phyloP scores from a whole-genome alignment of 139 green algal genomes.

The Picochlorum sp. region DNA sequence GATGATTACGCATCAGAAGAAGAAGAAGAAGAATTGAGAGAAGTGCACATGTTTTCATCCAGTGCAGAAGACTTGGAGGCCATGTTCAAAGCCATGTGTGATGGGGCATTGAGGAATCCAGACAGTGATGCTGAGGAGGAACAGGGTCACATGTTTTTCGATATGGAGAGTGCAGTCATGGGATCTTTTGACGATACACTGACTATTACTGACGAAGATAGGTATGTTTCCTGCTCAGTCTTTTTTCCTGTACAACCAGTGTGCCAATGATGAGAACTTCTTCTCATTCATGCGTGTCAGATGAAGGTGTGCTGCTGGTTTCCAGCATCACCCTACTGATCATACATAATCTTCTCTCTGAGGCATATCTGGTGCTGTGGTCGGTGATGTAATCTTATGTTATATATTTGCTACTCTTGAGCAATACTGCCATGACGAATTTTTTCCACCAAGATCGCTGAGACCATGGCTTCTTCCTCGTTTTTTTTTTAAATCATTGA shows the following conservation, averaged over 20 bases:
- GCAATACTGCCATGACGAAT: constrained; percentile 17
- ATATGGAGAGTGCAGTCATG: constrained; percentile 12
- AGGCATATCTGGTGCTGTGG: constrained; percentile 5
- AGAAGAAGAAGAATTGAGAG: neutral
- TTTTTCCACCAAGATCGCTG: constrained; percentile 36
- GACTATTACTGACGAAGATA: constrained; percentile 10
- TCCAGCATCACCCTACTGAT: constrained; percentile 6
- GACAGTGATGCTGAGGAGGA: constrained; percentile 14
- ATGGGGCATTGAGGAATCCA: constrained; percentile 31
- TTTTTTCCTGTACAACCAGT: neutral
- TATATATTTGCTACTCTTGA: constrained; percentile 39
- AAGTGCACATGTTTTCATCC: constrained; percentile 9
- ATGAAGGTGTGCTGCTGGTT: constrained; percentile 16
- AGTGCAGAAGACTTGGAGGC: constrained; percentile 18
- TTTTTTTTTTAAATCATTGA: neutral
- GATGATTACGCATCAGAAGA: constrained; percentile 3
- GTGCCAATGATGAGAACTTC: constrained; percentile 27
- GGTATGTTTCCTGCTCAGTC: neutral
- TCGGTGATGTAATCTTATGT: neutral
- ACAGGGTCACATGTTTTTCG: constrained; percentile 17
- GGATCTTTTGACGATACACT: neutral
- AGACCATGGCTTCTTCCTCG: constrained; percentile 1
- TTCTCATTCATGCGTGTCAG: constrained; percentile 44
- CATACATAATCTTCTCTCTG: constrained; percentile 37
- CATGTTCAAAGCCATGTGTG: constrained; percentile 29